Base-by-base conservation (phyloP, 2,329 filamentous ascomycete genomes). In the Cytospora piceicola region DNA sequence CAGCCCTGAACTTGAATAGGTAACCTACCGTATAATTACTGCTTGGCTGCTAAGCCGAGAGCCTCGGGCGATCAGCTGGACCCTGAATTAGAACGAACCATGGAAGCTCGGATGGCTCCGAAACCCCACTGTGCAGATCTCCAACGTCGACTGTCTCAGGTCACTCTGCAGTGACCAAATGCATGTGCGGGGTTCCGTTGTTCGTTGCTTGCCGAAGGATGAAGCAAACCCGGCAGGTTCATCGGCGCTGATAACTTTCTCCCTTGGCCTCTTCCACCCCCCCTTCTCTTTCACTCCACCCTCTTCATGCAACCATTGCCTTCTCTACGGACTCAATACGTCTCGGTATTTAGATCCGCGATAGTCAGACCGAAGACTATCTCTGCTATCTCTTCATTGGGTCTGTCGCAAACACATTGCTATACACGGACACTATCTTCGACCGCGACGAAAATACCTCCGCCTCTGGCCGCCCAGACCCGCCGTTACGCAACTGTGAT, bases 261-360 rank as follows among this genome's bases (percentile, higher is more conserved):
- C 14, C n/a, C 51, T 22, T 29, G 9, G n/a, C n/a, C n/a, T n/a
- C n/a, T n/a, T 2, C 51, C 27, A 24, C 9, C 52, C 52, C 32
- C 32, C n/a, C 29, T 53, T 27, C 12, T 53, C 6, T 27, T 29
- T 27, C 42, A 22, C 39, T 12, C 29, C 12, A n/a, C n/a, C 27
- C 15, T 34, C 52, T 58, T 14, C 32, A 65, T 65, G 63, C 63
- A 42, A 24, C 6, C 53, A 11, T 30, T 62, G 24, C 42, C 24
- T 34, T 46, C 42, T 29, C 32, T 65, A 17, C 49, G 63, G 39
- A 8, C 8, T 24, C 52, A 29, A 52, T 42, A 30, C 24, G 29
- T 57, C 39, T 22, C 32, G n/a, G 17, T 30, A 14, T 32, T 14
- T 20, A 58, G 32, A n/a, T 34, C 57, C 17, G 56, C 29, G n/a